These are phyloP conservation scores for Debaryomyces sp. DNA, from an alignment of 1,139 yeast genomes.

Conservation along the genomic window DNA sequence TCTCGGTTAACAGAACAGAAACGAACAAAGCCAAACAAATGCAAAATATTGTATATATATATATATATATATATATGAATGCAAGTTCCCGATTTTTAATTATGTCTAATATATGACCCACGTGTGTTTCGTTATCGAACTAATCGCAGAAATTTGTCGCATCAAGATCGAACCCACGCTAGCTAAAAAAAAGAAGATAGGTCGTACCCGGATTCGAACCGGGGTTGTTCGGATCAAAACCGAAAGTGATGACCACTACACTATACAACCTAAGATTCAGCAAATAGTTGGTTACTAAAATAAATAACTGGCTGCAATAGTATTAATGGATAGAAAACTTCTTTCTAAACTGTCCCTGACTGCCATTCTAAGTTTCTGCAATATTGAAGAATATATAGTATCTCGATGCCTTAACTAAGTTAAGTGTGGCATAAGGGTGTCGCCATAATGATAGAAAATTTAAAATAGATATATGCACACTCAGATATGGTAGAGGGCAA, in stretches of 20 bases:
- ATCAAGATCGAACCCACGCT: no score
- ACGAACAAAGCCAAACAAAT: neutral
- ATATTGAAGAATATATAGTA: neutral
- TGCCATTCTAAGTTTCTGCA: neutral
- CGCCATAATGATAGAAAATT: neutral
- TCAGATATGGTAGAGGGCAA: neutral
- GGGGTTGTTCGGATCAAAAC: conserved; percentile 83
- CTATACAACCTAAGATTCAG: conserved; percentile 26
- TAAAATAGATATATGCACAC: neutral
- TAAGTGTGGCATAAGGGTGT: neutral
- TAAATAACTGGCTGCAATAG: neutral
- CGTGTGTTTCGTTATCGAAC: conserved; percentile 1
- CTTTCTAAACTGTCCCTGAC: no score
- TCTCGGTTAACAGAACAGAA: neutral
- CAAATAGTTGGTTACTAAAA: neutral
- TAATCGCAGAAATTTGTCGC: neutral
- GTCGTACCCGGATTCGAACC: conserved; percentile 97
- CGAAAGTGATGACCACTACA: conserved; percentile 53
- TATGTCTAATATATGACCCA: conserved; percentile 2
- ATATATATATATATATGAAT: no score
- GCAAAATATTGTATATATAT: neutral
- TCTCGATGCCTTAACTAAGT: neutral
- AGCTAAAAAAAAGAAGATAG: conserved; percentile 40
- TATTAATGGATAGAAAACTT: no score
- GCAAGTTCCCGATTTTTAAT: neutral